These are phyloP conservation scores for Berkeleyomyces basicola DNA, from an alignment of 2,329 filamentous ascomycete genomes.

Conservation along the genomic window DNA sequence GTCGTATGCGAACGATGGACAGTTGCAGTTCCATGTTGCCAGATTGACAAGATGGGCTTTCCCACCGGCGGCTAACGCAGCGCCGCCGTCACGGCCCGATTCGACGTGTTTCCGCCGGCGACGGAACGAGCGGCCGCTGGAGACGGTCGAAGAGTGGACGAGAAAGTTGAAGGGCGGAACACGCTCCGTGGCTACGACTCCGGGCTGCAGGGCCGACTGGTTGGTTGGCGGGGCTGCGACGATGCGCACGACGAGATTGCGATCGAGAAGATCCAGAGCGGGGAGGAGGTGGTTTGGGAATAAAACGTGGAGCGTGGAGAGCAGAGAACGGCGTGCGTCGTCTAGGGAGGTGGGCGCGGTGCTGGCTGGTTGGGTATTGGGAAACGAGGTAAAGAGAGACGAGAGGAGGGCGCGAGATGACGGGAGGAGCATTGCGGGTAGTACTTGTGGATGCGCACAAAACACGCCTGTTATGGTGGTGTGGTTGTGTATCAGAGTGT, in stretches of 20 bases:
- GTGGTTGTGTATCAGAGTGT: background rate
- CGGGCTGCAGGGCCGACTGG: background rate
- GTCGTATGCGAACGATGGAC: slow-evolving; percentile 65
- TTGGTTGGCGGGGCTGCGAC: background rate
- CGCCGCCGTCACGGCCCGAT: slow-evolving; percentile 9
- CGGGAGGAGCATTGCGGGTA: slow-evolving; percentile 17
- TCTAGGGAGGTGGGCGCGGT: background rate
- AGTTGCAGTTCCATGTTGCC: slow-evolving; percentile 72
- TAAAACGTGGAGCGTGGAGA: slow-evolving; percentile 72
- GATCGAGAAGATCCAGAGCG: slow-evolving; percentile 75
- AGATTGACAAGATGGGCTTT: slow-evolving; percentile 53
- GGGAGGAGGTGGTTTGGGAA: slow-evolving; percentile 70
- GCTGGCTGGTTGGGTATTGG: background rate
- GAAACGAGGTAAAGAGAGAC: slow-evolving; percentile 1
- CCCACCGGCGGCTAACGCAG: background rate
- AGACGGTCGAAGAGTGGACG: background rate
- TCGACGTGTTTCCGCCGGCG: background rate
- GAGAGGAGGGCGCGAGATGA: slow-evolving; percentile 3
- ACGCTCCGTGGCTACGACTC: background rate
- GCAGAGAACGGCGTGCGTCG: slow-evolving; percentile 22
- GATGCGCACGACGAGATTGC: slow-evolving; percentile 38
- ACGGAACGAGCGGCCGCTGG: background rate
- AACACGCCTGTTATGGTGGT: background rate
- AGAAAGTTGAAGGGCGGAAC: background rate
- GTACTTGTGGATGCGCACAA: slow-evolving; percentile 17